Conservation (phyloP, 1,284 basidiomycete genomes). For the Austroboletus niveus region DNA sequence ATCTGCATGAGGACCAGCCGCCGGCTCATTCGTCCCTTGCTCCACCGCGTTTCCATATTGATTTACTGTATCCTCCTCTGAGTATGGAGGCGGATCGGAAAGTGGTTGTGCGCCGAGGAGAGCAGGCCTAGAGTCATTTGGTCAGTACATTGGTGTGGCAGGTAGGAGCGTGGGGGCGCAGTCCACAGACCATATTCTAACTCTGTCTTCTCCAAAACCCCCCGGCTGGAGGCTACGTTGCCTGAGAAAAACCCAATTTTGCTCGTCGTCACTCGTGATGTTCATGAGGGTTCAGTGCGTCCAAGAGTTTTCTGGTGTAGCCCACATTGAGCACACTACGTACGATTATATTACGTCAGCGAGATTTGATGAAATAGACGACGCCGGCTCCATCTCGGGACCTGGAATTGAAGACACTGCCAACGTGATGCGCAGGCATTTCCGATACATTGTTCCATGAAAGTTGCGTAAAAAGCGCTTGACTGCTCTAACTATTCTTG, state of each 20-base stretch:
- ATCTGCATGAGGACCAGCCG: slow-evolving; percentile 56
- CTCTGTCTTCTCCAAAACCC: slow-evolving; percentile 60
- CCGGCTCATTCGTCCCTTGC: slow-evolving; percentile 6
- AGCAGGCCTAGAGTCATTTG: slow-evolving; percentile 22
- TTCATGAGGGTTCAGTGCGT: slow-evolving; percentile 23
- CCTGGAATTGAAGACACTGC: too few relatives aligned
- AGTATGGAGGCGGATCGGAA: slow-evolving; percentile 28
- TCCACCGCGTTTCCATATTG: slow-evolving; percentile 6
- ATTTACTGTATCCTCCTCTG: slow-evolving; percentile 24
- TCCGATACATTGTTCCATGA: too few relatives aligned
- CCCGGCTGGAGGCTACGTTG: slow-evolving; percentile 52
- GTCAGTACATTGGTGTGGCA: slow-evolving; percentile 4
- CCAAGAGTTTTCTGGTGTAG: too few relatives aligned
- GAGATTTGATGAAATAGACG: background rate
- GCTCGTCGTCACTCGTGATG: slow-evolving; percentile 22
- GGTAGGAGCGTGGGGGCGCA: background rate
- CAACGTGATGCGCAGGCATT: too few relatives aligned
- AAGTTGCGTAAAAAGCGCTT: too few relatives aligned
- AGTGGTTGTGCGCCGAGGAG: slow-evolving; percentile 22
- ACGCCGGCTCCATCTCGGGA: background rate
- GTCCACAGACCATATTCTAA: slow-evolving; percentile 53
- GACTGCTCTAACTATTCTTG: too few relatives aligned
- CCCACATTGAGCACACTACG: background rate
- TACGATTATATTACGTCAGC: slow-evolving; percentile 23
- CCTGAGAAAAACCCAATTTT: slow-evolving; percentile 52